Conservation (phyloP, 371 early-diverging fungal genomes). For the Actinomucor elegans region DNA sequence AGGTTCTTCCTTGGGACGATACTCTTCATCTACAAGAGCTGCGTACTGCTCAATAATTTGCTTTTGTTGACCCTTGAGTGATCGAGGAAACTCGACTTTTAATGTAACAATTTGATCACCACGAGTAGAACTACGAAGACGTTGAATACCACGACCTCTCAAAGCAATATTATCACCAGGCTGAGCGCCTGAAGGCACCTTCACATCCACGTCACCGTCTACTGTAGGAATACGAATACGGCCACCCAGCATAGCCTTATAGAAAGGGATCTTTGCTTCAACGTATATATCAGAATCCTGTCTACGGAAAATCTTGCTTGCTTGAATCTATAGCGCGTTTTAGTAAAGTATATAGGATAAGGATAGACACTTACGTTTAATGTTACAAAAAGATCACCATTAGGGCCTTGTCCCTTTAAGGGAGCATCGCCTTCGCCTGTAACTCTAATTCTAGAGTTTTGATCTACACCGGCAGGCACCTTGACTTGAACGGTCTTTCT, state of each 20-base stretch:
- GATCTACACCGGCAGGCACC: conserved; percentile 75
- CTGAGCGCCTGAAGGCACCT: conserved; percentile 82
- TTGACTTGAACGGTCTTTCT: conserved; percentile 65
- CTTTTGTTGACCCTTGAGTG: conserved; percentile 40
- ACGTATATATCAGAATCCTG: conserved; percentile 78
- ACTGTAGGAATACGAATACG: conserved; percentile 82
- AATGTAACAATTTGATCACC: conserved; percentile 90
- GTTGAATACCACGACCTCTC: conserved; percentile 72
- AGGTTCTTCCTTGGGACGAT: conserved; percentile 22
- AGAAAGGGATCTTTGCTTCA: conserved; percentile 75
- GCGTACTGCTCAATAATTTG: conserved; percentile 36
- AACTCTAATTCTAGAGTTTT: conserved; percentile 59
- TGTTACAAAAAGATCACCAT: conserved; percentile 81
- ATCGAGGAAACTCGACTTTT: conserved; percentile 76
- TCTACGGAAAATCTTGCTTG: conserved; percentile 74
- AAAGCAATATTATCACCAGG: conserved; percentile 80
- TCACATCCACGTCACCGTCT: conserved; percentile 90
- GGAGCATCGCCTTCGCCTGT: conserved; percentile 81
- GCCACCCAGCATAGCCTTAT: conserved; percentile 87
- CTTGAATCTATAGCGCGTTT: conserved; percentile 27
- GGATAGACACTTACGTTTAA: conserved; percentile 55
- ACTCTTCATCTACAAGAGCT: conserved; percentile 33
- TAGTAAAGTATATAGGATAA: no score
- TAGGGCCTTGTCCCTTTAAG: conserved; percentile 60
- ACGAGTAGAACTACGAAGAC: conserved; percentile 48